Conservation (phyloP, 1,139 yeast genomes). For the Scheffersomyces segobiensis region DNA sequence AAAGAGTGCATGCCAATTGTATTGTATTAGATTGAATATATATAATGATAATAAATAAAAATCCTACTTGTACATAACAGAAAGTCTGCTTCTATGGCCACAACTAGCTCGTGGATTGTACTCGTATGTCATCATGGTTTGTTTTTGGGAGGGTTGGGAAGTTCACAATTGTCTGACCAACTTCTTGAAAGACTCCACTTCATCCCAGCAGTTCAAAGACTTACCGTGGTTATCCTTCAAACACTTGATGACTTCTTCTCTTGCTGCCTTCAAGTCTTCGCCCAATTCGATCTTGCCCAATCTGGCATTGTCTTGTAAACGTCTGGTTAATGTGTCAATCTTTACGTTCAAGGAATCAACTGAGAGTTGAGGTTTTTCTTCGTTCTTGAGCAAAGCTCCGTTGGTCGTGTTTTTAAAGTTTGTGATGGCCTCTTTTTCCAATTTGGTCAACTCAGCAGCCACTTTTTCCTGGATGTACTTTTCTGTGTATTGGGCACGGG, state of each 20-base stretch:
- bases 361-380: conserved; percentile 21
- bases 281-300: conserved; percentile 39
- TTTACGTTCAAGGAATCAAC: conserved; percentile 40
- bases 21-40: neutral
- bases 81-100: neutral
- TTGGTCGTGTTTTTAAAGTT: conserved; percentile 56
- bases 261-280: conserved; percentile 40
- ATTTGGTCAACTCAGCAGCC: conserved; percentile 58
- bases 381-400: conserved; percentile 36
- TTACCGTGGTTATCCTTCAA: conserved; percentile 66
- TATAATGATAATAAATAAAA: neutral
- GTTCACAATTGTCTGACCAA: conserved; percentile 37
- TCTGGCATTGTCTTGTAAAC: conserved; percentile 49
- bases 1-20: too few species aligned
- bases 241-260: conserved; percentile 64
- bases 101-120: neutral
- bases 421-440: conserved; percentile 60
- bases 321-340: conserved; percentile 44
- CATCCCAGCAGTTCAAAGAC: conserved; percentile 87
- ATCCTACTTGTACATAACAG: too few species aligned
- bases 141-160: neutral
- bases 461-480: conserved; percentile 78
- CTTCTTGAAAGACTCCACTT: conserved; percentile 71
- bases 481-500: conserved; percentile 79
- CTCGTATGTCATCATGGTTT: neutral